Evolutionary conservation across 257 asterid species (phyloP).

Genomic region (Solanum commersonii): DNA sequence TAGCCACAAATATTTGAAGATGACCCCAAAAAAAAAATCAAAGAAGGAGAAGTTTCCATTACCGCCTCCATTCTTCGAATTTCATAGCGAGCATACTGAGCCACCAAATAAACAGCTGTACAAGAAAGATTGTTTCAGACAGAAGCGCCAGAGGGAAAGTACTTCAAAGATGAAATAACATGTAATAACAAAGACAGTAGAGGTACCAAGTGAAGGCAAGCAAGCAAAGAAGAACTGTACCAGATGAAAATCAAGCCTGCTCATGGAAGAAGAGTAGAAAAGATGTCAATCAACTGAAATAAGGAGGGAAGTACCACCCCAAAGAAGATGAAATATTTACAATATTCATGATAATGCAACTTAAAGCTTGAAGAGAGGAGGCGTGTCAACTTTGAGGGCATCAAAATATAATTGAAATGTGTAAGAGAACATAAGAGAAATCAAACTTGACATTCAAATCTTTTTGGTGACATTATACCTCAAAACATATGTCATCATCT

Average conservation of each 20-base stretch:
- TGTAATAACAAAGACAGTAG: not conserved
- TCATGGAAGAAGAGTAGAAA: constrained; percentile 1
- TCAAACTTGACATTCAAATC: not conserved
- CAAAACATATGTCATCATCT: not conserved
- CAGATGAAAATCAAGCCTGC: constrained; percentile 89
- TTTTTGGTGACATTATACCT: not conserved
- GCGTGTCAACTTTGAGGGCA: not conserved
- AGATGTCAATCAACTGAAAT: not conserved
- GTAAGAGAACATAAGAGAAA: not conserved
- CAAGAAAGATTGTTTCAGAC: constrained; percentile 7
- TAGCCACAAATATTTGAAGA: not conserved
- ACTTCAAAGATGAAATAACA: not conserved
- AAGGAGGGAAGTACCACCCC: not conserved
- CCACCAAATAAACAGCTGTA: constrained; percentile 94
- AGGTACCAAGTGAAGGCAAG: constrained; percentile 87
- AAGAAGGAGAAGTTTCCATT: constrained; percentile 12
- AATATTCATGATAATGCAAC: not conserved
- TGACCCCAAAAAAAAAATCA: not conserved
- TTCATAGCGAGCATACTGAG: constrained; percentile 89
- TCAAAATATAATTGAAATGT: not conserved
- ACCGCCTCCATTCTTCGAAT: constrained; percentile 95
- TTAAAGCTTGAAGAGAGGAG: not conserved
- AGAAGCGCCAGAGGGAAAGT: not conserved
- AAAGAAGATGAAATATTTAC: not conserved
- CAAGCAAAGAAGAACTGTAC: constrained; percentile 82